Evolutionary conservation across 352 stramenopile species (phyloP), one percentile per base, ranked within the genome.

Genomic region (Phytophthora melonis): DNA sequence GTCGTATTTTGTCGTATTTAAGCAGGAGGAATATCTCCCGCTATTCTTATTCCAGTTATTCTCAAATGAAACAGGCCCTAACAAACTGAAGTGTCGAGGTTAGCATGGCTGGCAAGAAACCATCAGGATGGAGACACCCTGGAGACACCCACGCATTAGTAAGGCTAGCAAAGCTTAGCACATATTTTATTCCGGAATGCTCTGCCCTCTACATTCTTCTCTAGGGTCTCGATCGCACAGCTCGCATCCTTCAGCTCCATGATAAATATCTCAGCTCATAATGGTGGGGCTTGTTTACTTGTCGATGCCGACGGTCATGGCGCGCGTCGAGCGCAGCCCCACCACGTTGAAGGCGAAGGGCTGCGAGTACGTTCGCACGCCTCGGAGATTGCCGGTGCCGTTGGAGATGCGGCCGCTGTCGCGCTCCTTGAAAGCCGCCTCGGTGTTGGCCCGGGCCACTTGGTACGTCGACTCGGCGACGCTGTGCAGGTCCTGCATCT

Each of bases 401-500:
- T 47, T 56, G 5, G 66, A 72, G 25, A 80, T 32, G 52, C 74
- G 74, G 27, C 66, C 74, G 49, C 74, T 78, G n/a, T 78, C 74
- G 7, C 74, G 74, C 45, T 83, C 69, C 63, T 81, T 78, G 10
- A 88, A 75, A 5, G 84, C 66, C 18, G 81, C 71, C 56, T 90
- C 80, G 3, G 78, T 89, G 66, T 90, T 93, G 19, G 82, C 76
- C 66, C 82, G 66, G 2, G 83, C 74, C 36, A 89, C 81, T 65
- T 91, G 81, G 74, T 91, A 92, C 66, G 87, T 92, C 23, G 73
- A 83, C 76, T 93, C 87, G 3, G 75, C 84, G 21, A 82, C 78
- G 66, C 79, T 78, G 56, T 82, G 87, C 56, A 93, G 70, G 68
- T 91, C 82, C 63, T 90, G 84, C 87, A 93, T 92, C 67, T 91